Evolutionary conservation across 2,329 filamentous ascomycete genomes (phyloP).

Genomic region (Pseudogymnoascus sp.): DNA sequence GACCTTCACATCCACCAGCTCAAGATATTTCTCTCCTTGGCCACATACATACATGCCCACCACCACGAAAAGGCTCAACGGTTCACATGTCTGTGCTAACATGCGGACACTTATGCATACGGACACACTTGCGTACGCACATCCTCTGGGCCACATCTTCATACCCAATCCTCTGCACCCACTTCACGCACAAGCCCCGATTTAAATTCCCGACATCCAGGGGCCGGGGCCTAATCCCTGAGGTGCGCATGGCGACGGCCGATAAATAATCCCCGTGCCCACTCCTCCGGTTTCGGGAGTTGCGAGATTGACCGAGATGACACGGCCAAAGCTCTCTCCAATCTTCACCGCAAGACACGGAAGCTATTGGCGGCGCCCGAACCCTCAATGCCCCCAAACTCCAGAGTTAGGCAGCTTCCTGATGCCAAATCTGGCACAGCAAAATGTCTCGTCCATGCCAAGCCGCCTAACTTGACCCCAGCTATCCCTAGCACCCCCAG

Average conservation of each 20-base stretch:
- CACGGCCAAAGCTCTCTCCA: not conserved
- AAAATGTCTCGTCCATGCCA: not conserved
- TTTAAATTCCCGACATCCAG: not conserved
- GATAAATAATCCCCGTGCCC: not conserved
- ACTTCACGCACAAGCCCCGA: not conserved
- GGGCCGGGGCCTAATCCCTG: not conserved
- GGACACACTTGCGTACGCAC: not conserved
- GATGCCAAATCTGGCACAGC: not conserved
- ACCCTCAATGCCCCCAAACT: not conserved
- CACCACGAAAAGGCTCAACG: not conserved
- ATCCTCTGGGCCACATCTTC: not conserved
- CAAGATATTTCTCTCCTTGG: not conserved
- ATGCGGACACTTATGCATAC: not conserved
- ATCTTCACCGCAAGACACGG: not conserved
- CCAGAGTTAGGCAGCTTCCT: not conserved
- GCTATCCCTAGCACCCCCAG: not conserved
- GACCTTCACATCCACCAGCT: not conserved
- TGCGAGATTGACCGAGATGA: not conserved
- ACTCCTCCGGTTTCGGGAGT: not conserved
- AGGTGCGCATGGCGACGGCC: not conserved
- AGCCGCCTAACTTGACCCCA: not conserved
- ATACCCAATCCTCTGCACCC: not conserved
- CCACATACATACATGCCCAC: not conserved
- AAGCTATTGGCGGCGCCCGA: not conserved
- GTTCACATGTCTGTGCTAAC: slow-evolving; percentile 1